A percentile compares a stretch with the other conserved stretches of the same genome.
These are phyloP conservation scores for Fraxinus latifolia DNA, from an alignment of 305 asterid genomes.

Conservation along the genomic window DNA sequence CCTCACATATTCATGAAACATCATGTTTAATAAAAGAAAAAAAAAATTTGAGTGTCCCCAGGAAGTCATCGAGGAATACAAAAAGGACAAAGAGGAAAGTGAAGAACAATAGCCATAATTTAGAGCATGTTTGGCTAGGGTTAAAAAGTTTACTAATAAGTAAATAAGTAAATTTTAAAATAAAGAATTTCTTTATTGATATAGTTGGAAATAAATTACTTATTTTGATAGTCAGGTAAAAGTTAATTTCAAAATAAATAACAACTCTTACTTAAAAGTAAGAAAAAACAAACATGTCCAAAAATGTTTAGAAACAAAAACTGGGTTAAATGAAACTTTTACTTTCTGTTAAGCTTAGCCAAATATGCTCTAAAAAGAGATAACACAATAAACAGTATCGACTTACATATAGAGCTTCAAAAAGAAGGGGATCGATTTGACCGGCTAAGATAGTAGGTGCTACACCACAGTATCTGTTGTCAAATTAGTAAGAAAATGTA, in stretches of 20 bases:
- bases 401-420: slow-evolving; percentile 89
- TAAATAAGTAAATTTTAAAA: not conserved
- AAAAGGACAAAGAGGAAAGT: not conserved
- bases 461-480: slow-evolving; percentile 66
- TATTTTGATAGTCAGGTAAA: not conserved
- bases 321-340: not conserved
- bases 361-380: not conserved
- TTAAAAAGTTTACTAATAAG: not conserved
- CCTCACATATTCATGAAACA: slow-evolving; percentile 11
- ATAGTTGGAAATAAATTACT: not conserved
- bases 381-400: not conserved
- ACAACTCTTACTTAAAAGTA: not conserved
- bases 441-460: slow-evolving; percentile 85
- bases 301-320: not conserved
- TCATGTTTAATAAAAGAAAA: not conserved
- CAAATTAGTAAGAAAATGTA: slow-evolving; percentile 37
- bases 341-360: not conserved
- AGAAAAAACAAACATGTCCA: not conserved
- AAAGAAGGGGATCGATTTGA: slow-evolving; percentile 73
- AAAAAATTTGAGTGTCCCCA: not conserved
- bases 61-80: not conserved
- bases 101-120: not conserved
- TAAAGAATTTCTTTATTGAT: not conserved
- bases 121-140: not conserved
- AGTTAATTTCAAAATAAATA: not conserved